phyloP scores from a whole-genome alignment of 495 filamentous ascomycete species.

The Talaromyces wortmannii region DNA sequence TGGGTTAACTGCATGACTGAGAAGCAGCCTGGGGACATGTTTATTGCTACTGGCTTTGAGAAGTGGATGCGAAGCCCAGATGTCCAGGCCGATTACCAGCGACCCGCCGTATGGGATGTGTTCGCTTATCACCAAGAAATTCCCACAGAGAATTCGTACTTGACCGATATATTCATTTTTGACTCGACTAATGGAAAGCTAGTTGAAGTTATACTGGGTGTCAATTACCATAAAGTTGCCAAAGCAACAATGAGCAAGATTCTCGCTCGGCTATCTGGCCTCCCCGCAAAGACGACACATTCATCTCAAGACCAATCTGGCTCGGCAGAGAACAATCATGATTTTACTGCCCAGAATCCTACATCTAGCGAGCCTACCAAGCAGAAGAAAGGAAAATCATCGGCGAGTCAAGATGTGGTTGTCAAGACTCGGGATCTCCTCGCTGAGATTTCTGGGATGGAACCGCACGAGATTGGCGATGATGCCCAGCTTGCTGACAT shows the following conservation, averaged over 20 bases:
- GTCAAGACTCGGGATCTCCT: constrained; percentile 18
- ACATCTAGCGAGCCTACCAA: constrained; percentile 6
- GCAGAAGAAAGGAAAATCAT: constrained; percentile 6
- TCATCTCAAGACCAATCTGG: constrained; percentile 12
- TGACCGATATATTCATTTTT: constrained; percentile 48
- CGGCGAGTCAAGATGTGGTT: constrained; percentile 9
- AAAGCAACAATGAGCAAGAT: constrained; percentile 37
- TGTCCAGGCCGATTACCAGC: constrained; percentile 9
- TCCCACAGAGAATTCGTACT: constrained; percentile 22
- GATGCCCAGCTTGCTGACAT: constrained; percentile 35
- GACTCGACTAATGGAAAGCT: constrained; percentile 30
- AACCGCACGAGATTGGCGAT: constrained; percentile 28
- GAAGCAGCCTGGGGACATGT: constrained; percentile 29
- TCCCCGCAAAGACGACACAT: constrained; percentile 5
- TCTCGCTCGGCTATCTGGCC: constrained; percentile 9
- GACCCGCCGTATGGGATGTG: constrained; percentile 35
- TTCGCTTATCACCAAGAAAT: constrained; percentile 27
- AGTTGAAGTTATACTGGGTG: constrained; percentile 41
- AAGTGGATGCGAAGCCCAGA: constrained; percentile 38
- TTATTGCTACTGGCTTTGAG: constrained; percentile 40
- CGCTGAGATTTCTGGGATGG: constrained; percentile 34
- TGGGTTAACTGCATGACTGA: constrained; percentile 49
- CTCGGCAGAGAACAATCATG: background rate
- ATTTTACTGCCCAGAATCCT: background rate
- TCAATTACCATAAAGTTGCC: constrained; percentile 36